Percentiles rank a stretch among this genome's conserved stretches.
Evolutionary conservation across 2,329 filamentous ascomycete species (phyloP).

Genomic region (Nigrograna mackinnonii): DNA sequence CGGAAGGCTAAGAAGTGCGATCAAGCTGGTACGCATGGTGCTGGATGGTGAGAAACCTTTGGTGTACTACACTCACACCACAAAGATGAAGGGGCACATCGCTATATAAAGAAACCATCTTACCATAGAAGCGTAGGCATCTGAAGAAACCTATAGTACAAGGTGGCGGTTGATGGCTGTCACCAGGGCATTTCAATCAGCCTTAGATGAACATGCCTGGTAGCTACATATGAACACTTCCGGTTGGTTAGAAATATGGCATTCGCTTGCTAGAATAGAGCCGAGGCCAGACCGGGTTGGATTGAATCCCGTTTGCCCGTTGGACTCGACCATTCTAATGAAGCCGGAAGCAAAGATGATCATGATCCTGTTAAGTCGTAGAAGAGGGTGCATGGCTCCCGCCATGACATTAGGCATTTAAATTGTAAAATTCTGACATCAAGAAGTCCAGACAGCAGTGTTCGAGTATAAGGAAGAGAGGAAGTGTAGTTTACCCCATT

Average conservation of each 20-base stretch:
- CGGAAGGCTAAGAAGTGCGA: slow-evolving; percentile 9
- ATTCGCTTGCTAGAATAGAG: slow-evolving; percentile 1
- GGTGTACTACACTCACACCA: not conserved
- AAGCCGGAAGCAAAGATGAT: not conserved
- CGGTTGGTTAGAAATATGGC: slow-evolving; percentile 6
- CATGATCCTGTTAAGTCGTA: too few species aligned
- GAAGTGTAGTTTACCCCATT: not conserved
- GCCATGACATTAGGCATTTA: too few species aligned
- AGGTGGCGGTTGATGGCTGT: slow-evolving; percentile 4
- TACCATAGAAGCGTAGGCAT: slow-evolving; percentile 1
- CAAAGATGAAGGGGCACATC: not conserved
- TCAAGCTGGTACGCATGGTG: slow-evolving; percentile 14
- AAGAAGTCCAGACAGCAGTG: too few species aligned
- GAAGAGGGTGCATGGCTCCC: too few species aligned
- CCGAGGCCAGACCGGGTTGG: slow-evolving; percentile 10
- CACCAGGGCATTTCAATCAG: slow-evolving; percentile 11
- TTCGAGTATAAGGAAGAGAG: too few species aligned
- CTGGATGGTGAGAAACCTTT: not conserved
- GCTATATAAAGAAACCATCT: slow-evolving; percentile 1
- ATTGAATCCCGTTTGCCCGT: slow-evolving; percentile 10
- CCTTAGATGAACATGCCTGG: slow-evolving; percentile 11
- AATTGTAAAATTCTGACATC: too few species aligned
- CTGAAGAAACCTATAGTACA: not conserved
- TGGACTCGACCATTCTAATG: not conserved
- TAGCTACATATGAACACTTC: slow-evolving; percentile 6